phyloP scores from a whole-genome alignment of 108 stramenopile genomes.

The Skeletonema grethae region DNA sequence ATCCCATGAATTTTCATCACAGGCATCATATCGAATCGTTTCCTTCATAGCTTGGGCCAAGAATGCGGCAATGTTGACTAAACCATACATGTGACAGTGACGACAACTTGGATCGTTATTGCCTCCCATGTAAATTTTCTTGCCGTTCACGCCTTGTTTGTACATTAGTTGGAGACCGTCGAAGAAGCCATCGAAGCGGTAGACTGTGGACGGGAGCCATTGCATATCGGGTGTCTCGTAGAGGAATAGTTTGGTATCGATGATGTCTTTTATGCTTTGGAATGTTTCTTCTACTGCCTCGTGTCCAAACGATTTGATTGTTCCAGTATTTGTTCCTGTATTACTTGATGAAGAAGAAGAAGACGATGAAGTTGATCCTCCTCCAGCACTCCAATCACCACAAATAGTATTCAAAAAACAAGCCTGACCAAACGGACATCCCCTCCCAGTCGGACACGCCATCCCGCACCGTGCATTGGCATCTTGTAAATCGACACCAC shows the following conservation, averaged over 20 bases:
- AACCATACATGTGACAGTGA: slow-evolving; percentile 48
- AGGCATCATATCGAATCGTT: slow-evolving; percentile 60
- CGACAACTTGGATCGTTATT: slow-evolving; percentile 19
- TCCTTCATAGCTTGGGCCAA: slow-evolving; percentile 61
- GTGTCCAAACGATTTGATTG: background rate
- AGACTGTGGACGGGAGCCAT: slow-evolving; percentile 52
- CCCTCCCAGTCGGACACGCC: slow-evolving; percentile 9
- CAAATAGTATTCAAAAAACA: slow-evolving; percentile 9
- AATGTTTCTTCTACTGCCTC: slow-evolving; percentile 31
- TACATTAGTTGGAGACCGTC: slow-evolving; percentile 46
- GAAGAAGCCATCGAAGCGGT: slow-evolving; percentile 48
- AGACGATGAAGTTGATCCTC: background rate
- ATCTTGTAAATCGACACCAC: slow-evolving; percentile 16
- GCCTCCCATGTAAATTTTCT: slow-evolving; percentile 41
- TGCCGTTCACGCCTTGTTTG: slow-evolving; percentile 45
- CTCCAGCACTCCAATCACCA: background rate
- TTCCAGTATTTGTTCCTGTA: background rate
- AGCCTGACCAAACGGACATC: slow-evolving; percentile 14
- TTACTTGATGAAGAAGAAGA: background rate
- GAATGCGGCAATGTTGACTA: slow-evolving; percentile 53
- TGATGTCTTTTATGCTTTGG: slow-evolving; percentile 15
- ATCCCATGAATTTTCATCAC: slow-evolving; percentile 62
- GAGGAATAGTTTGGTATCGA: slow-evolving; percentile 41
- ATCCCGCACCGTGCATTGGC: slow-evolving; percentile 2
- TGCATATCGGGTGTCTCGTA: slow-evolving; percentile 44